These are phyloP conservation scores for Salix arbutifolia DNA, from an alignment of 345 rosid genomes.

Conservation along the genomic window DNA sequence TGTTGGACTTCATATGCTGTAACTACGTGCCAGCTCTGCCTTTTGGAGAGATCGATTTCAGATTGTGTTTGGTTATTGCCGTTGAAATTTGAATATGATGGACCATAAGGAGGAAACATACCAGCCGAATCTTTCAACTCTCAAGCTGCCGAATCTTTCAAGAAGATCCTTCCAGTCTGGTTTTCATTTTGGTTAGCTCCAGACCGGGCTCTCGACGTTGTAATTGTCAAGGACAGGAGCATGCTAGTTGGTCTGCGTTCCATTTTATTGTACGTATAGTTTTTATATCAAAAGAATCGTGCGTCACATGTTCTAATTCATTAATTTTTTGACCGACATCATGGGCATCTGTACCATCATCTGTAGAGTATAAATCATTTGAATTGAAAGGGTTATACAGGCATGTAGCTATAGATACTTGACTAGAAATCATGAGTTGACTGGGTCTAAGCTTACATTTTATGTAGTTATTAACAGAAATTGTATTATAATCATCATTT, in stretches of 20 bases:
- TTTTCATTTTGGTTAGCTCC: slow-evolving; percentile 65
- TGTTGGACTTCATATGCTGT: not conserved
- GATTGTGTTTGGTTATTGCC: not conserved
- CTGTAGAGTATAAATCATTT: slow-evolving; percentile 29
- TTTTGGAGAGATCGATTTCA: not conserved
- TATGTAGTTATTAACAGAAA: not conserved
- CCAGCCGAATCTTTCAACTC: slow-evolving; percentile 71
- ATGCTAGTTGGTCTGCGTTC: slow-evolving; percentile 1
- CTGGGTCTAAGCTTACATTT: not conserved
- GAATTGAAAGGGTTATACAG: slow-evolving; percentile 2
- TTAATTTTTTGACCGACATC: slow-evolving; percentile 33
- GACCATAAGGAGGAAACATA: slow-evolving; percentile 63
- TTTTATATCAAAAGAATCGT: slow-evolving; percentile 12
- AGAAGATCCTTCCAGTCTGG: slow-evolving; percentile 61
- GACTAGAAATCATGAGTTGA: not conserved
- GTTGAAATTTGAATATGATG: not conserved
- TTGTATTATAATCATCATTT: not conserved
- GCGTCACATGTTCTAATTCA: slow-evolving; percentile 29
- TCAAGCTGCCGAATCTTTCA: slow-evolving; percentile 67
- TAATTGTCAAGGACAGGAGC: slow-evolving; percentile 1
- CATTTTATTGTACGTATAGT: slow-evolving; percentile 10
- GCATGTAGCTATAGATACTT: not conserved
- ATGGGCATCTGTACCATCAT: slow-evolving; percentile 23
- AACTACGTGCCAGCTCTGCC: not conserved
- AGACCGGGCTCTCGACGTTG: not conserved